Conservation (phyloP, 305 asterid genomes). For the Fraxinus platypoda region DNA sequence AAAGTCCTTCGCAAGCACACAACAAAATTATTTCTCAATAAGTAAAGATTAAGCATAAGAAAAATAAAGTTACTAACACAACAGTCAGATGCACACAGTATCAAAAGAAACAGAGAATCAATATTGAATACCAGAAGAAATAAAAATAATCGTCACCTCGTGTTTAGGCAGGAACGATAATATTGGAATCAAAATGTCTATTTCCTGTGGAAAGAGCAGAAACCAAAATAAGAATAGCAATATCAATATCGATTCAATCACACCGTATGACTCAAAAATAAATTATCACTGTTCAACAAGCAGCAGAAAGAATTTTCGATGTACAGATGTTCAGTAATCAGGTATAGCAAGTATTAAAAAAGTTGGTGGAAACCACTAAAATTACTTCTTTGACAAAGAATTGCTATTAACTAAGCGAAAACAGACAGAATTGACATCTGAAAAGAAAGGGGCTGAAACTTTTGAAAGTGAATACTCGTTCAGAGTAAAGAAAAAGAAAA, state of each 20-base stretch:
- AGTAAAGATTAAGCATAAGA: not conserved
- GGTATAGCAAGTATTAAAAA: not conserved
- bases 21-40: not conserved
- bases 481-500: constrained; percentile 1
- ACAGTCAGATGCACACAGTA: constrained; percentile 15
- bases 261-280: not conserved
- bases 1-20: not conserved
- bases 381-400: constrained; percentile 3
- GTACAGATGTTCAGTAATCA: not conserved
- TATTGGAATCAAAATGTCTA: constrained; percentile 74
- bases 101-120: constrained; percentile 12
- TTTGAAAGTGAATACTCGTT: not conserved
- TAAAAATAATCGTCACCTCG: constrained; percentile 57
- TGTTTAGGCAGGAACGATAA: constrained; percentile 81
- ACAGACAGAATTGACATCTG: constrained; percentile 13
- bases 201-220: constrained; percentile 55
- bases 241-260: not conserved
- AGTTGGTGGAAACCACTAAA: not conserved
- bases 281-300: not conserved
- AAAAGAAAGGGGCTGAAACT: constrained; percentile 12
- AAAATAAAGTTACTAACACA: constrained; percentile 1
- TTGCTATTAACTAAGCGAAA: not conserved
- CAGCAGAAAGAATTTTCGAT: not conserved
- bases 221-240: constrained; percentile 23
- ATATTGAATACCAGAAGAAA: constrained; percentile 3